Evolutionary conservation across 192 early-diverging fungal genomes (phyloP), one percentile per base, ranked within the genome.

Genomic region (Rhizoclosmatium globosum): DNA sequence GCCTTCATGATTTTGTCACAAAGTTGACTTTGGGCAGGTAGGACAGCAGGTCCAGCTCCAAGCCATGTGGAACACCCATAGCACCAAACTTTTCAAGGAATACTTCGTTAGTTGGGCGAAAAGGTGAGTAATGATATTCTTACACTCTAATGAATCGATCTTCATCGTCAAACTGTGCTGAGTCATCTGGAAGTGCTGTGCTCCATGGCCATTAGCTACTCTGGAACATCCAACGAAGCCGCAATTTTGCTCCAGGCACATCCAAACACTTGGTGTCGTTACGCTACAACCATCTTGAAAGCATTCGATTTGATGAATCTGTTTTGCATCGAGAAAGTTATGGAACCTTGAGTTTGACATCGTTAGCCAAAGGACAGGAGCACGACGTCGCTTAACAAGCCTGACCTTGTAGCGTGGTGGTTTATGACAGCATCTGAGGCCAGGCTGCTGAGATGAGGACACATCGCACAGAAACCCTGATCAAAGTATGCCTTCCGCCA

Each of bases 401-500:
- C 17, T 62, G 7, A 62, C 60, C 9, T 62, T 39, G 7, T 9
- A 39, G 60, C 60, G 4, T 21, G 9, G 11, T 62, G 11, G 7
- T 62, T 62, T 7, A 62, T 39, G 21, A 31, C 38, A 7, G 7
- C 60, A 6, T 21, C 21, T 7, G 9, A 21, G 4, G 60, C 7
- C 7, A 62, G 9, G 21, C 4, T 62, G 4, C 11, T 19, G 6
- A 62, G 23, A 23, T 62, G 60, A 7, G 60, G 60, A 39, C 60
- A 62, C 7, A 19, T 6, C 0, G 11, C 23, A 39, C 60, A 39
- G 60, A 62, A 62, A 7, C 7, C 60, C 15, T 21, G 7, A 39
- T 62, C 60, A 62, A 62, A 62, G 38, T 31, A 62, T 21, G 60
- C 60, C 21, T 62, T 21, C 60, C 60, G 60, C 60, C 60, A 62